A percentile compares a stretch with the other conserved stretches of the same genome.
phyloP scores from a whole-genome alignment of 805 yeast genomes.

The Wickerhamomyces canadensis region DNA sequence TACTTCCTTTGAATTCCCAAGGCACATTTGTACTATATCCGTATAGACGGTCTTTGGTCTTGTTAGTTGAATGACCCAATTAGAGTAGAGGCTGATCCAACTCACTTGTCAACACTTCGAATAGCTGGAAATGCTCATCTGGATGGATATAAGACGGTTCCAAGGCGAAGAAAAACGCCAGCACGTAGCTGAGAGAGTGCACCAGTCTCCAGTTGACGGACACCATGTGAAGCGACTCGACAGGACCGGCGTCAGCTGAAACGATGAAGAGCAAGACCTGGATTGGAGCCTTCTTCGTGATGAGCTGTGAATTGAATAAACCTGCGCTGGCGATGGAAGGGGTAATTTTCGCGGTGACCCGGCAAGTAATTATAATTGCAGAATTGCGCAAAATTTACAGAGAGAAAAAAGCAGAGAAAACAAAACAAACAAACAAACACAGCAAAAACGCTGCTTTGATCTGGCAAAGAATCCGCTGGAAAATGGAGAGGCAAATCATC shows the following conservation, averaged over 20 bases:
- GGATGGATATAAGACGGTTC: slow-evolving; percentile 91
- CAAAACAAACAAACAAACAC: slow-evolving; percentile 22
- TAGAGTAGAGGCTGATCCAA: neutral
- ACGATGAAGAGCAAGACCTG: too few relatives aligned
- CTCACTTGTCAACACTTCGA: slow-evolving; percentile 59
- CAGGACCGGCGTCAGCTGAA: too few relatives aligned
- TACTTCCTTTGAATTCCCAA: slow-evolving; percentile 72
- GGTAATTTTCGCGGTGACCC: too few relatives aligned
- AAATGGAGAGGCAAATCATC: slow-evolving; percentile 41
- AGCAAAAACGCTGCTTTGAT: neutral
- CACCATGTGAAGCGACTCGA: too few relatives aligned
- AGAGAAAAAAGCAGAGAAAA: too few relatives aligned
- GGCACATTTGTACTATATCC: slow-evolving; percentile 48
- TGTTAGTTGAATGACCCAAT: slow-evolving; percentile 1
- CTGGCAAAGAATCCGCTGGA: neutral
- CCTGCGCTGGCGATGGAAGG: too few relatives aligned
- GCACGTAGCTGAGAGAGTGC: slow-evolving; percentile 19
- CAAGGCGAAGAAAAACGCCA: slow-evolving; percentile 47
- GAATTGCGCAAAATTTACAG: too few relatives aligned
- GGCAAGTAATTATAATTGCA: too few relatives aligned
- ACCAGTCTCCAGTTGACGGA: slow-evolving; percentile 15
- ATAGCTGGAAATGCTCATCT: slow-evolving; percentile 93
- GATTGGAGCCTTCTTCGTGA: too few relatives aligned
- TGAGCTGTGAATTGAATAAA: too few relatives aligned
- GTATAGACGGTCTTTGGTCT: slow-evolving; percentile 24